Percentiles rank a stretch among this genome's conserved stretches.
Evolutionary conservation across 768 basidiomycete genomes (phyloP).

Genomic region (Phaeotremella skinneri): DNA sequence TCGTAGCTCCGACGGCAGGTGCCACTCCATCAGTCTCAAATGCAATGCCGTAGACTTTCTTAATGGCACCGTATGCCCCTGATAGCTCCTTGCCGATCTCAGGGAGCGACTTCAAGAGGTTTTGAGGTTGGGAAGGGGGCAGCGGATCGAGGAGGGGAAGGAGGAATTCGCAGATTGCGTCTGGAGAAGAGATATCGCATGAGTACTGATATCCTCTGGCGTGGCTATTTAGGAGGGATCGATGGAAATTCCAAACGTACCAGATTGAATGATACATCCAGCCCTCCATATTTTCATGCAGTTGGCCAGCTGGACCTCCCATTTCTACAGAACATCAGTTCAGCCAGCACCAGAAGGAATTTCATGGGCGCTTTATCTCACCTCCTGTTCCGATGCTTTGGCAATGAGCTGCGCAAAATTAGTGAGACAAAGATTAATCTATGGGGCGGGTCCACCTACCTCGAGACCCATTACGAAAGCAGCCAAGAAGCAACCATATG

Average conservation of each 20-base stretch:
- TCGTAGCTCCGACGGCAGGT: conserved; percentile 42
- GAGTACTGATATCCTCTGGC: background rate
- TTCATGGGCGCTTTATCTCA: conserved; percentile 5
- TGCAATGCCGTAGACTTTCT: conserved; percentile 36
- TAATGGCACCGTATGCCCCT: conserved; percentile 40
- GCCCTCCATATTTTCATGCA: conserved; percentile 49
- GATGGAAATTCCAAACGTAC: conserved; percentile 11
- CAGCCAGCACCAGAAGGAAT: background rate
- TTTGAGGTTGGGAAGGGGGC: conserved; percentile 30
- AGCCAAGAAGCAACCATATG: conserved; percentile 45
- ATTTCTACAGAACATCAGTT: conserved; percentile 20
- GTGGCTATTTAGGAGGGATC: background rate
- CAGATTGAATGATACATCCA: conserved; percentile 51
- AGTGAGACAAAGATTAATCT: background rate
- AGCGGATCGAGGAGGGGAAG: conserved; percentile 37
- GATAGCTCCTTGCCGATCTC: conserved; percentile 43
- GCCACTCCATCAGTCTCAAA: conserved; percentile 45
- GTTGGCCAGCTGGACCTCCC: conserved; percentile 38
- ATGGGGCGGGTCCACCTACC: conserved; percentile 22
- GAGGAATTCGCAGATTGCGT: conserved; percentile 35
- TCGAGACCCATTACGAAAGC: conserved; percentile 50
- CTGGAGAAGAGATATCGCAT: background rate
- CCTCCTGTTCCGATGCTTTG: conserved; percentile 40
- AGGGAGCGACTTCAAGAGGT: conserved; percentile 39
- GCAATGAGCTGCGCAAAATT: conserved; percentile 39